Conservation (phyloP, 441 rosid species). For the Gossypium schwendimanii region DNA sequence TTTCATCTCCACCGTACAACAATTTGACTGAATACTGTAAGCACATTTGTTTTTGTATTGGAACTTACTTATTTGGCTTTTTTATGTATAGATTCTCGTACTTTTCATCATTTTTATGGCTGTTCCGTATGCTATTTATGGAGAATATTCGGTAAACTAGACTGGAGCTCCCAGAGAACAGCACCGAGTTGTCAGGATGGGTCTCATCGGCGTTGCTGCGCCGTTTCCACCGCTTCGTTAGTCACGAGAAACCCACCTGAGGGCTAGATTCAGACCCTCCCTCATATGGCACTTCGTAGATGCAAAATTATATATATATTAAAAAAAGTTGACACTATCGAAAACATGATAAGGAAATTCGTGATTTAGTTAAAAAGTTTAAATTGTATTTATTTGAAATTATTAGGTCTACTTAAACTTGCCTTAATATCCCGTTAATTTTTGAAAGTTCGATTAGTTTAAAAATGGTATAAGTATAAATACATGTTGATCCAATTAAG, state of each 20-base stretch:
- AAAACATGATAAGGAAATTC: too few species aligned
- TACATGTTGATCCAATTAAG: too few species aligned
- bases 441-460: too few species aligned
- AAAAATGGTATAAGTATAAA: too few species aligned
- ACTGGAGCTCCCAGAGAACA: background rate
- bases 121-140: too few species aligned
- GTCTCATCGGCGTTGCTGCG: background rate
- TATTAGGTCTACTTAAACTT: too few species aligned
- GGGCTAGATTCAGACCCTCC: background rate
- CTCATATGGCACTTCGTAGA: background rate
- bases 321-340: background rate
- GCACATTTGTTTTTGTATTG: too few species aligned
- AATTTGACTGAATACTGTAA: background rate
- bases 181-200: background rate
- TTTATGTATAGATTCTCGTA: background rate
- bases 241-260: background rate
- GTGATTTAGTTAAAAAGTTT: too few species aligned
- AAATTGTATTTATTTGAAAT: too few species aligned
- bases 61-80: background rate
- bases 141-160: background rate
- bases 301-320: background rate
- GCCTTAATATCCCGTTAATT: too few species aligned
- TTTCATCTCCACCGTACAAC: background rate
- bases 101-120: too few species aligned
- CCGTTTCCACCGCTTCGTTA: background rate